Conservation (phyloP, 768 basidiomycete genomes). For the Polyporus arcularius region DNA sequence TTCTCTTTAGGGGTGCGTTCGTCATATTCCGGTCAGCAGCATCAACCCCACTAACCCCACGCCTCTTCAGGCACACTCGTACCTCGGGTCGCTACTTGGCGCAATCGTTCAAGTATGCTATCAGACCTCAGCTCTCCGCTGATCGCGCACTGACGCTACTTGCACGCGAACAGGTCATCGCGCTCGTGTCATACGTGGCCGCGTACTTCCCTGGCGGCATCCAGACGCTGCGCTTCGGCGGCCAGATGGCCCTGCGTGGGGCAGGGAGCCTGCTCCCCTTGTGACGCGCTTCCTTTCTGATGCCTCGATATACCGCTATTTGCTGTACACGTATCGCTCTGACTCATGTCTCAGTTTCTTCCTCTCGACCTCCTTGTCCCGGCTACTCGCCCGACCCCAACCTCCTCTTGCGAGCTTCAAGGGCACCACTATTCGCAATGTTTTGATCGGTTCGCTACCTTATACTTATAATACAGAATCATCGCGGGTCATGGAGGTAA, state of each 20-base stretch:
- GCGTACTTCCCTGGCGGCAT: constrained; percentile 95
- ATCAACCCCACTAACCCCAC: background rate
- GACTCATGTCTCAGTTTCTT: background rate
- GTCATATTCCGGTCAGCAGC: constrained; percentile 31
- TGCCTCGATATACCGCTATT: background rate
- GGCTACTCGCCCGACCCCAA: background rate
- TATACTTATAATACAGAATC: constrained; percentile 8
- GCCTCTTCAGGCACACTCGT: constrained; percentile 69
- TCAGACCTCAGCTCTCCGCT: background rate
- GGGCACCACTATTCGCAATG: too few species aligned
- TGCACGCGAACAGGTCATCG: constrained; percentile 54
- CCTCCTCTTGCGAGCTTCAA: too few species aligned
- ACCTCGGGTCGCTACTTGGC: constrained; percentile 81
- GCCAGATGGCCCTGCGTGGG: constrained; percentile 79
- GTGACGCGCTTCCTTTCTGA: constrained; percentile 30
- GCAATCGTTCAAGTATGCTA: constrained; percentile 74
- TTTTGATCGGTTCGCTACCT: background rate
- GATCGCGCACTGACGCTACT: too few species aligned
- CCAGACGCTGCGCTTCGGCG: constrained; percentile 79
- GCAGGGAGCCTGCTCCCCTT: constrained; percentile 82
- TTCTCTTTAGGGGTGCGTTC: constrained; percentile 78
- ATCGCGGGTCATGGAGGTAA: background rate
- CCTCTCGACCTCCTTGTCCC: background rate
- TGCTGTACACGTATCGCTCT: constrained; percentile 1
- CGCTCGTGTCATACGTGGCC: constrained; percentile 85